Percentiles rank a stretch among this genome's conserved stretches.
phyloP scores from a whole-genome alignment of 352 stramenopile genomes.

The Pythium scleroteichum region DNA sequence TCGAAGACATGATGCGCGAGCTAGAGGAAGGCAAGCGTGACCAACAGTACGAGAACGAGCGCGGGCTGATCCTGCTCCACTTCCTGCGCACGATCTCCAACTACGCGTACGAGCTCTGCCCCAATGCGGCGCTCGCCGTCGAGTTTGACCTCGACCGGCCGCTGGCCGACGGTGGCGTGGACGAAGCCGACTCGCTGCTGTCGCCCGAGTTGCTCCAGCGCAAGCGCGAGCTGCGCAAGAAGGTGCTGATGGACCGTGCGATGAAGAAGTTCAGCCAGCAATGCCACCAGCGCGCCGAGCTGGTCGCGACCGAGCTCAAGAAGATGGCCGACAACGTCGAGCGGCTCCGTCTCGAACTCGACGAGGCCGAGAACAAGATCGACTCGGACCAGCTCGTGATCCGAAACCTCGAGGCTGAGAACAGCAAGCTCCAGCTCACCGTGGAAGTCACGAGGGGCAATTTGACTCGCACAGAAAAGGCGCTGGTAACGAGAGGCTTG shows the following conservation, averaged over 20 bases:
- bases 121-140: constrained; percentile 45
- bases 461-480: constrained; percentile 44
- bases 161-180: constrained; percentile 27
- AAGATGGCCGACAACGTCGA: constrained; percentile 48
- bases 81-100: constrained; percentile 59
- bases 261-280: constrained; percentile 71
- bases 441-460: constrained; percentile 64
- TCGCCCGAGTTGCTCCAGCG: constrained; percentile 67
- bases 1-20: constrained; percentile 66
- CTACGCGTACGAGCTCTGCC: constrained; percentile 49
- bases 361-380: constrained; percentile 71
- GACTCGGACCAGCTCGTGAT: constrained; percentile 69
- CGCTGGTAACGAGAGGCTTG: constrained; percentile 38
- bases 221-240: constrained; percentile 69
- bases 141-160: constrained; percentile 56
- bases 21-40: constrained; percentile 70
- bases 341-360: constrained; percentile 49
- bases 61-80: constrained; percentile 45
- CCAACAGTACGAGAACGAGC: constrained; percentile 62
- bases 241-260: constrained; percentile 70
- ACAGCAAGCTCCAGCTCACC: constrained; percentile 61
- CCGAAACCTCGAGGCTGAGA: constrained; percentile 60
- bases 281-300: constrained; percentile 58
- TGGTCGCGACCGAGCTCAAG: constrained; percentile 60
- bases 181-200: constrained; percentile 31